These are phyloP conservation scores for Cymbopogon flexuosus DNA, from an alignment of 202 grass and related monocot species.

Conservation along the genomic window DNA sequence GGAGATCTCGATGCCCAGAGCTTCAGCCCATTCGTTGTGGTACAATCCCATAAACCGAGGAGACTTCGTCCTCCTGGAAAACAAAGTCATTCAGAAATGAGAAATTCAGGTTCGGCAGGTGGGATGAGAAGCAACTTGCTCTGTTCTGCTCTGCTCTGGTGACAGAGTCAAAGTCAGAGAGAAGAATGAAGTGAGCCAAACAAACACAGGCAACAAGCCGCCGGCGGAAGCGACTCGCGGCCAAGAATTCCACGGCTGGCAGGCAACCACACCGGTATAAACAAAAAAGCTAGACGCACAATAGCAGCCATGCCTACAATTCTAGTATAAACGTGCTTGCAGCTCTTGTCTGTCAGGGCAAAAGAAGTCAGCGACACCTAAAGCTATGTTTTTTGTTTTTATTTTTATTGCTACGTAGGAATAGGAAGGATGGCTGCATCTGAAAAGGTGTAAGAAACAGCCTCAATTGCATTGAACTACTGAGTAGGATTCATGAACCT, in stretches of 20 bases:
- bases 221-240: conserved; percentile 31
- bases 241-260: conserved; percentile 31
- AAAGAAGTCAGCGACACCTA: background rate
- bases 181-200: conserved; percentile 19
- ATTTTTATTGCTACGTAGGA: too few relatives aligned
- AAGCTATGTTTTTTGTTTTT: background rate
- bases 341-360: background rate
- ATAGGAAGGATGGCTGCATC: conserved; percentile 1
- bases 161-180: conserved; percentile 43
- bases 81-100: background rate
- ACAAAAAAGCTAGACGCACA: background rate
- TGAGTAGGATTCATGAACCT: background rate
- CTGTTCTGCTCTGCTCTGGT: background rate
- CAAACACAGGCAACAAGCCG: conserved; percentile 14
- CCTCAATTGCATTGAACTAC: background rate
- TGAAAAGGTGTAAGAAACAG: background rate
- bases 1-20: conserved; percentile 36
- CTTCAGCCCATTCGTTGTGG: conserved; percentile 42
- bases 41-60: conserved; percentile 62
- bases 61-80: background rate
- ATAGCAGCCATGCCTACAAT: conserved; percentile 4
- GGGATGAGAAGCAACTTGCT: conserved; percentile 1
- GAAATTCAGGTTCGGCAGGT: conserved; percentile 12
- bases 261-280: background rate
- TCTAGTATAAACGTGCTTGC: background rate